Base-by-base conservation (phyloP, 495 filamentous ascomycete species). In the Penicillium canescens region DNA sequence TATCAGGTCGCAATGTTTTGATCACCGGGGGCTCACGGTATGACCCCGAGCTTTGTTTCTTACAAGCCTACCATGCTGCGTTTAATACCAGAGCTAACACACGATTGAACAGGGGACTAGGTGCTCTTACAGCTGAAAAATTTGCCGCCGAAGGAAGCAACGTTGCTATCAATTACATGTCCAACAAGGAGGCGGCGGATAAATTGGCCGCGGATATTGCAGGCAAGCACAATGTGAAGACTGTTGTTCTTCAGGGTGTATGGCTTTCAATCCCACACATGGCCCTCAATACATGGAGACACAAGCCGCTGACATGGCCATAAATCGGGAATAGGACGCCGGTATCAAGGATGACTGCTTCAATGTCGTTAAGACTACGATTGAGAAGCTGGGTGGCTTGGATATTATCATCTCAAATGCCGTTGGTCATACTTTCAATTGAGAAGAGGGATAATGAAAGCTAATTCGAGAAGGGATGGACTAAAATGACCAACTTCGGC, bases 331-430 rank as follows among this genome's bases (percentile, higher is more conserved):
- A 26, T 43, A 87, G 83, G 86, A 91, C 60, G 77, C 78, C 40
- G 81, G 77, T 24, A 69, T 71, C n/a, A 66, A 82, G 54, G 68
- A 57, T 4, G 86, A 84, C 34, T 87, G 84, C 52, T 65, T 68
- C 26, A 70, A 67, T 1, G 63, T 75, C 14, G 82, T 90, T 6
- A 63, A 80, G 26, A 73, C 82, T 16, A 76, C 81, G 4, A 78
- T 84, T 46, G 72, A 81, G 51, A 66, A 77, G 31, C 65, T 89
- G 5, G 86, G 87, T 4, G 86, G 87, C 1, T 62, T 91, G 18
- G 88, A 91, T 69, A 77, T 89, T 31, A 67, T 91, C 4, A 74
- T 90, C 43, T 85, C 83, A 0, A 90, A 91, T 67, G 87, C 88
- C 11, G 87, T 88, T 56, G 54, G 85, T 60, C 12, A 35, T 13